Evolutionary conservation across 192 early-diverging fungal genomes (phyloP), one percentile per base, ranked within the genome.

Genomic region (Tieghemiomyces parasiticus): DNA sequence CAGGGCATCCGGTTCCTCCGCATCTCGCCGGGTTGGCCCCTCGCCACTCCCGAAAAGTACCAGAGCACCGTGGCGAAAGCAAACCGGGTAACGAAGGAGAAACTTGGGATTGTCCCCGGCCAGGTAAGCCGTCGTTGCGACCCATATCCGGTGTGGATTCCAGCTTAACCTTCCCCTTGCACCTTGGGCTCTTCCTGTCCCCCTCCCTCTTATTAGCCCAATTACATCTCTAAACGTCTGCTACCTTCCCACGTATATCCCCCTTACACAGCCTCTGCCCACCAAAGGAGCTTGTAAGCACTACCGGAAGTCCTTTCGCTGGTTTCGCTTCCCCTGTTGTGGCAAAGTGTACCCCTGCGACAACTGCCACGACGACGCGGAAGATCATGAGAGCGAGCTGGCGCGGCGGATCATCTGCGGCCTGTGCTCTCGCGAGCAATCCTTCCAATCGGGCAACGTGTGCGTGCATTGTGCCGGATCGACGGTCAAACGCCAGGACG

Each of bases 291-390:
- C 85, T 0, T 95, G 92, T 69, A 71, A 76, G 50, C 91, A 95
- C 58, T 95, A 90, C 67, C 65, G 76, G n/a, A 88, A 85, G 67
- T 90, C 87, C 24, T 82, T 82, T 44, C 76, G 92, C 25, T 95
- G 90, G 89, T 88, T 95, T 70, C 78, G 92, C 22, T 95, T 95
- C 66, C 84, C 90, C 0, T 95, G 92, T 75, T 95, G 92, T 63
- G 78, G 77, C 55, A 88, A 82, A 65, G 68, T 88, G 14, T 89
- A 79, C 62, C 77, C 90, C 0, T 95, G 92, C 60, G 90, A 90
- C 67, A 54, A 74, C 1, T 95, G 92, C 65, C 92, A 95, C 51
- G 88, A 91, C 54, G 77, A 79, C 2, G 69, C 74, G 44, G 84
- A 90, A 55, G 78, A 72, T 35, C 91, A 92, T 61, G 72, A 74